Percentiles rank a stretch among this genome's conserved stretches.
These are phyloP conservation scores for Adansonia madagascariensis DNA, from an alignment of 441 rosid genomes.

Conservation along the genomic window DNA sequence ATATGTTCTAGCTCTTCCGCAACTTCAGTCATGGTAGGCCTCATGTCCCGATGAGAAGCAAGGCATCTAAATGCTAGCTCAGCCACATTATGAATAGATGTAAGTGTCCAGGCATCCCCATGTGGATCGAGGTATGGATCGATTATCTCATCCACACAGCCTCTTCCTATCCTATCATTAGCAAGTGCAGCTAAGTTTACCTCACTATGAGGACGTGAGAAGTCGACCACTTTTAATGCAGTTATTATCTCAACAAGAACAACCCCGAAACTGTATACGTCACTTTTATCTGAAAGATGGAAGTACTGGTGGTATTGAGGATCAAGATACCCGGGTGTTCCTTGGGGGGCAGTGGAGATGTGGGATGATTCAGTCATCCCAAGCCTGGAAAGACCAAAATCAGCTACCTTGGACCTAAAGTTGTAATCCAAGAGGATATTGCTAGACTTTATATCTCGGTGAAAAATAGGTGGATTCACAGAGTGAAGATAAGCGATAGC, in stretches of 20 bases:
- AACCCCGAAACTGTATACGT: constrained; percentile 94
- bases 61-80: constrained; percentile 94
- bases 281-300: constrained; percentile 94
- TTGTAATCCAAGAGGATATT: constrained; percentile 78
- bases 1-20: constrained; percentile 74
- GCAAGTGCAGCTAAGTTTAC: constrained; percentile 87
- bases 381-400: constrained; percentile 94
- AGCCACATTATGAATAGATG: constrained; percentile 70
- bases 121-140: constrained; percentile 66
- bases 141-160: constrained; percentile 71
- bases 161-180: constrained; percentile 73
- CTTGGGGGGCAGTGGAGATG: constrained; percentile 94
- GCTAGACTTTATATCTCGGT: constrained; percentile 86
- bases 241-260: constrained; percentile 86
- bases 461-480: constrained; percentile 84
- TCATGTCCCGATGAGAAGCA: constrained; percentile 80
- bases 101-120: constrained; percentile 69
- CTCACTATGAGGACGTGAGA: constrained; percentile 69
- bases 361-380: constrained; percentile 79
- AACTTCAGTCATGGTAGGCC: constrained; percentile 88
- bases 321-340: constrained; percentile 94
- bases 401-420: constrained; percentile 78
- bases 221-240: constrained; percentile 79
- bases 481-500: constrained; percentile 91
- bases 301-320: constrained; percentile 93